Evolutionary conservation across 108 stramenopile species (phyloP).

Genomic region (Nannochloropsis granulata): DNA sequence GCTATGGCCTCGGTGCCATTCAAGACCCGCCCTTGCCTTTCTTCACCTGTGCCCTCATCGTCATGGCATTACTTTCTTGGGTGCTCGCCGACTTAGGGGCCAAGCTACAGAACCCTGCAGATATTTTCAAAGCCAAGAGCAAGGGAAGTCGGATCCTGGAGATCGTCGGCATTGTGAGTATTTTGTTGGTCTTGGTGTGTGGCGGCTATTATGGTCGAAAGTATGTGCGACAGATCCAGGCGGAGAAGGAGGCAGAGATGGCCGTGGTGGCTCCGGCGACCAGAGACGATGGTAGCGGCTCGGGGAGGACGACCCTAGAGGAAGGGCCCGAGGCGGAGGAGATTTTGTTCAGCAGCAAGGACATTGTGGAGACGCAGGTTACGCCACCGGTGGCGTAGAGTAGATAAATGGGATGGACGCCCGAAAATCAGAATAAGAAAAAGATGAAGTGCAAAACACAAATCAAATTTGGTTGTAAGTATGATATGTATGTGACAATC

Average conservation of each 20-base stretch:
- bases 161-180: not conserved
- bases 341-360: not conserved
- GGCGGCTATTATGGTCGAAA: not conserved
- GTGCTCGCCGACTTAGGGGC: not conserved
- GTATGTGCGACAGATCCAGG: not conserved
- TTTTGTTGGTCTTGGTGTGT: not conserved
- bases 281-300: too few species aligned
- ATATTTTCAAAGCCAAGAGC: not conserved
- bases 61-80: not conserved
- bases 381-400: not conserved
- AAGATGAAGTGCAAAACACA: not conserved
- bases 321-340: not conserved
- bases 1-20: not conserved
- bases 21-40: not conserved
- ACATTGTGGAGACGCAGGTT: not conserved
- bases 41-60: not conserved
- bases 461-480: not conserved
- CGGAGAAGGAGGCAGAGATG: not conserved
- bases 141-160: not conserved
- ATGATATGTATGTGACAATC: too few species aligned
- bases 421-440: not conserved
- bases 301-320: not conserved
- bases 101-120: not conserved
- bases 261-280: not conserved
- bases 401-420: not conserved